Percentiles rank a stretch among this genome's conserved stretches.
These are phyloP conservation scores for Kokia cookei DNA, from an alignment of 441 rosid species.

Conservation along the genomic window DNA sequence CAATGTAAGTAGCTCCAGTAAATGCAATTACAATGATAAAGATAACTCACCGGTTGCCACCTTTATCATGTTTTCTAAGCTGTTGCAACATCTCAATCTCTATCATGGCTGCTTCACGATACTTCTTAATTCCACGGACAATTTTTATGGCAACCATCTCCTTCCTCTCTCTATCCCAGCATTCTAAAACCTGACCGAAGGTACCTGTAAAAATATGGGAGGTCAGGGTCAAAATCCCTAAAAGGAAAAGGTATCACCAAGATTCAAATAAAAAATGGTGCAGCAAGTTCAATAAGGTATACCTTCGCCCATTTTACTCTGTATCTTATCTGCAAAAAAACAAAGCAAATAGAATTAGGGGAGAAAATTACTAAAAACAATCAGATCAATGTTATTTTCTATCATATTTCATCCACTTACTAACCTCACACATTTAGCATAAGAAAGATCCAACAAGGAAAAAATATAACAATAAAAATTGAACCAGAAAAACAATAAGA, in stretches of 20 bases:
- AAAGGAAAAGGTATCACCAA: background rate
- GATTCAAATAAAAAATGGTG: background rate
- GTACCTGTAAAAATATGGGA: constrained; percentile 34
- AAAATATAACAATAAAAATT: background rate
- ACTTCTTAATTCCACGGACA: constrained; percentile 58
- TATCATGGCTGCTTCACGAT: constrained; percentile 64
- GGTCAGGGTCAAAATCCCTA: background rate
- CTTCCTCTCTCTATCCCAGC: constrained; percentile 57
- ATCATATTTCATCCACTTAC: background rate
- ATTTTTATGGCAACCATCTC: constrained; percentile 65
- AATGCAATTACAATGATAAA: background rate
- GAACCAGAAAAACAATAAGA: background rate
- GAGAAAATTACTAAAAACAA: background rate
- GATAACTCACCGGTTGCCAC: constrained; percentile 47
- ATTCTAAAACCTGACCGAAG: constrained; percentile 59
- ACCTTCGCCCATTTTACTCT: constrained; percentile 72
- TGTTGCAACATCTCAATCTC: constrained; percentile 58
- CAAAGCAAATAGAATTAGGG: background rate
- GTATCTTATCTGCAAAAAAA: constrained; percentile 53
- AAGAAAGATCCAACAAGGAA: background rate
- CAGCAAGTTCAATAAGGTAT: background rate
- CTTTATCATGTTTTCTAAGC: constrained; percentile 52
- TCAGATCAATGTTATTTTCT: background rate
- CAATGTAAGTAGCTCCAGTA: background rate
- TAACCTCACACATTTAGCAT: background rate